These are phyloP conservation scores for Eutrema japonicum DNA, from an alignment of 345 rosid species.

Conservation along the genomic window DNA sequence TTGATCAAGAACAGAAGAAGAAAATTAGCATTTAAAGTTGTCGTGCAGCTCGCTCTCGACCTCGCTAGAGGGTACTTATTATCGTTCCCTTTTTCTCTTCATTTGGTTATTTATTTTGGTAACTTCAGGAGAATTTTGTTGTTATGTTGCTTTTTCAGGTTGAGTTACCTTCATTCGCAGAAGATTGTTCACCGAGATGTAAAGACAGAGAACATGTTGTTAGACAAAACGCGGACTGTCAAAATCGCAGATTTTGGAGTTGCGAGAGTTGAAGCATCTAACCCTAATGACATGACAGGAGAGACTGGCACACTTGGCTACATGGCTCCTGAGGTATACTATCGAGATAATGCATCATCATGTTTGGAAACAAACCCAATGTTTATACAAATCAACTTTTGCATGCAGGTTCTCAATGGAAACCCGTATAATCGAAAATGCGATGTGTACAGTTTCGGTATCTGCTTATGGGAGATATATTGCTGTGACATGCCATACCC, in stretches of 20 bases:
- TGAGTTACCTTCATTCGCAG: conserved; percentile 93
- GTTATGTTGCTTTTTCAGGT: conserved; percentile 50
- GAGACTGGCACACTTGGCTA: conserved; percentile 99
- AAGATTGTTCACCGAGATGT: conserved; percentile 99
- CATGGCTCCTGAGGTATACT: conserved; percentile 98
- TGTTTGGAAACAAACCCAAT: neutral
- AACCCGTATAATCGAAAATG: conserved; percentile 94
- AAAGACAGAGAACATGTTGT: conserved; percentile 97
- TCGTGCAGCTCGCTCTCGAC: conserved; percentile 91
- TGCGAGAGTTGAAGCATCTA: conserved; percentile 98
- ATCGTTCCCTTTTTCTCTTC: conserved; percentile 11
- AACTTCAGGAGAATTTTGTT: neutral
- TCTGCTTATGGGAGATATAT: conserved; percentile 97
- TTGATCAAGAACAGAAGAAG: conserved; percentile 90
- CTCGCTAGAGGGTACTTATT: conserved; percentile 87
- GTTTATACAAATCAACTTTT: neutral
- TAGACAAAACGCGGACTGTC: conserved; percentile 80
- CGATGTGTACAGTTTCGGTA: conserved; percentile 95
- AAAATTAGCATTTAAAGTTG: conserved; percentile 91
- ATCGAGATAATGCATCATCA: neutral
- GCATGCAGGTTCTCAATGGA: conserved; percentile 90
- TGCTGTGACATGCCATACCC: conserved; percentile 99
- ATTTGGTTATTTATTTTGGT: neutral
- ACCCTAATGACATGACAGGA: conserved; percentile 99
- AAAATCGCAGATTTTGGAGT: conserved; percentile 99